phyloP scores from a whole-genome alignment of 495 filamentous ascomycete species.

The Jackrogersella minutella region DNA sequence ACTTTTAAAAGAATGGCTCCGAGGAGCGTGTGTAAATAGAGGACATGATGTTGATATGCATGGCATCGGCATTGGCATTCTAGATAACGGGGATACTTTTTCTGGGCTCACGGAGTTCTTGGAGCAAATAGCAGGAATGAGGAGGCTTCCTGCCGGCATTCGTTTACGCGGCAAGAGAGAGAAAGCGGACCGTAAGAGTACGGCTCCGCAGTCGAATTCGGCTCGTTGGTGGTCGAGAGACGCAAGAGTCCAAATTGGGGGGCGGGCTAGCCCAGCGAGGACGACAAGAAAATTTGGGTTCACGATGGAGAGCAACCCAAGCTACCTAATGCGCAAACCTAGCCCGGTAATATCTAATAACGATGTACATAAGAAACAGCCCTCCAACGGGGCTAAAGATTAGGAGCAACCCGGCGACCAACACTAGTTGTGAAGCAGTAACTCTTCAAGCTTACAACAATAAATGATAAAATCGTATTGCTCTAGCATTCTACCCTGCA shows the following conservation, averaged over 20 bases:
- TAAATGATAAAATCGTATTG: constrained; percentile 46
- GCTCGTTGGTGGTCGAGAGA: constrained; percentile 31
- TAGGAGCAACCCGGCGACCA: constrained; percentile 24
- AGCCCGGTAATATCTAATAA: constrained; percentile 51
- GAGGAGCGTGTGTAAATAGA: constrained; percentile 56
- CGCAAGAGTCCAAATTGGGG: constrained; percentile 43
- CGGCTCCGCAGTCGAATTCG: constrained; percentile 23
- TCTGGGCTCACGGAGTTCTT: constrained; percentile 56
- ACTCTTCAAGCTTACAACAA: constrained; percentile 43
- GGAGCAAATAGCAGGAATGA: constrained; percentile 52
- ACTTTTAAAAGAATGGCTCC: constrained; percentile 46
- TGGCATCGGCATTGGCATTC: constrained; percentile 62
- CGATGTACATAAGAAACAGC: constrained; percentile 44
- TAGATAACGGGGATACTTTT: constrained; percentile 55
- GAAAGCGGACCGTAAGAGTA: constrained; percentile 15
- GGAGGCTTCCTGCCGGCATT: constrained; percentile 45
- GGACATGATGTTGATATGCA: constrained; percentile 62
- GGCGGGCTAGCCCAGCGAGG: constrained; percentile 48
- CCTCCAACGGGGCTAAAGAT: constrained; percentile 20
- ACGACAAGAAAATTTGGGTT: constrained; percentile 37
- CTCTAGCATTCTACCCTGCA: constrained; percentile 26
- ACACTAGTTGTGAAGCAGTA: constrained; percentile 42
- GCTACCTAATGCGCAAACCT: constrained; percentile 47
- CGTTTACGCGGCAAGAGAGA: constrained; percentile 45
- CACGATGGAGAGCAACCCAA: constrained; percentile 34